Percentiles rank a stretch among this genome's conserved stretches.
phyloP scores from a whole-genome alignment of 2,329 filamentous ascomycete species.

The Helicocarpus griseus region DNA sequence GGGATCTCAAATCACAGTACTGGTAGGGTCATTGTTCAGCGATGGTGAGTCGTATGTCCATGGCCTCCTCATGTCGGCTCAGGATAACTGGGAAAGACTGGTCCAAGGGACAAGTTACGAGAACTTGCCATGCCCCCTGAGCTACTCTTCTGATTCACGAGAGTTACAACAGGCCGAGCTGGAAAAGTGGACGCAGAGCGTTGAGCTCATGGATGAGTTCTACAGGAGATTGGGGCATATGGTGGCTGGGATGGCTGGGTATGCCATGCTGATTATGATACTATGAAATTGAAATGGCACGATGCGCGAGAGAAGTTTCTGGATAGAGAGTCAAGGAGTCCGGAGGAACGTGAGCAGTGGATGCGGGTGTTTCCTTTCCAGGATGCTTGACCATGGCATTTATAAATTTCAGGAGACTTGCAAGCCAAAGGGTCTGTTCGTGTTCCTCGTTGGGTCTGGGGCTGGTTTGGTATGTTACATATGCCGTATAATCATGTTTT shows the following conservation, averaged over 20 bases:
- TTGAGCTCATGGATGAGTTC: conserved; percentile 1
- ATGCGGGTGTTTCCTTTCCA: not conserved
- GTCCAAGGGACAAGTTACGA: not conserved
- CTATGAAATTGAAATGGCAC: not conserved
- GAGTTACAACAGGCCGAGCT: not conserved
- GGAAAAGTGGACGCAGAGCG: not conserved
- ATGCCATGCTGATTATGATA: not conserved
- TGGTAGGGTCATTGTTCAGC: not conserved
- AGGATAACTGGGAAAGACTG: not conserved
- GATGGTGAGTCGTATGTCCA: not conserved
- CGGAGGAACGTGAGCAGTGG: not conserved
- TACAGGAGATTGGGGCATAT: not conserved
- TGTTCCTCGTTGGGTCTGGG: too few species aligned
- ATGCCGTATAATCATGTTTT: too few species aligned
- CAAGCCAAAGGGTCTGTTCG: too few species aligned
- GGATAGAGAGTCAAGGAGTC: not conserved
- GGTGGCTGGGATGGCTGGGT: conserved; percentile 1
- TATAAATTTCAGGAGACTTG: too few species aligned
- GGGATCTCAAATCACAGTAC: not conserved
- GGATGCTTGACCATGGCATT: too few species aligned
- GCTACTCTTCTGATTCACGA: not conserved
- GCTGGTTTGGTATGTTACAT: too few species aligned
- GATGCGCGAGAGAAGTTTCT: not conserved
- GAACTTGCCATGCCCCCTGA: not conserved
- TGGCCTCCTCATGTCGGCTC: not conserved